phyloP scores from a whole-genome alignment of 148 eudicot genomes.

The Camellia sinensis region DNA sequence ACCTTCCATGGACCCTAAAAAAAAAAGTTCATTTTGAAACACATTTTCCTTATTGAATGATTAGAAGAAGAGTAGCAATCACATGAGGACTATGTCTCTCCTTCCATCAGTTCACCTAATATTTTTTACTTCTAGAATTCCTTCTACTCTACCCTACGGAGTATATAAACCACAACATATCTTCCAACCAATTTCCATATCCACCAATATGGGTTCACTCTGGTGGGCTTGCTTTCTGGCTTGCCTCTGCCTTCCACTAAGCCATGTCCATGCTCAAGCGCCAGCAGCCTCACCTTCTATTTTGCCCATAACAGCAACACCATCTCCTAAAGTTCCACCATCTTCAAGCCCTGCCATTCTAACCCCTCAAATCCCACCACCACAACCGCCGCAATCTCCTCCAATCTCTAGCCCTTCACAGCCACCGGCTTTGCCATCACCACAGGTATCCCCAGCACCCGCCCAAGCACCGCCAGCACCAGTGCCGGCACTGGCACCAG shows the following conservation, averaged over 20 bases:
- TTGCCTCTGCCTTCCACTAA: constrained; percentile 31
- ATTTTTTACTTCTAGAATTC: constrained; percentile 6
- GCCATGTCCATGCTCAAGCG: constrained; percentile 51
- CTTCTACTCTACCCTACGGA: background rate
- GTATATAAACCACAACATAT: constrained; percentile 12
- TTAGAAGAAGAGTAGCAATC: constrained; percentile 42
- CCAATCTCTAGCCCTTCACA: constrained; percentile 34
- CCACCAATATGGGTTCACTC: constrained; percentile 33
- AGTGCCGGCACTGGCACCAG: constrained; percentile 19
- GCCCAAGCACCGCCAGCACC: constrained; percentile 33
- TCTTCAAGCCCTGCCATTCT: constrained; percentile 19
- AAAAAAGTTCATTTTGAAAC: background rate
- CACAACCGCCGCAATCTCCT: constrained; percentile 26
- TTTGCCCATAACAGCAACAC: constrained; percentile 33
- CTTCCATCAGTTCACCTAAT: constrained; percentile 51
- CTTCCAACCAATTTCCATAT: constrained; percentile 19
- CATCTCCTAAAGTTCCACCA: constrained; percentile 24
- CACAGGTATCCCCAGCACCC: constrained; percentile 30
- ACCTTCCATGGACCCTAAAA: background rate
- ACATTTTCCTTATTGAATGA: background rate
- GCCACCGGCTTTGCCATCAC: constrained; percentile 32
- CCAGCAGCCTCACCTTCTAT: constrained; percentile 57
- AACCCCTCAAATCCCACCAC: constrained; percentile 27
- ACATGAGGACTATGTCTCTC: constrained; percentile 37
- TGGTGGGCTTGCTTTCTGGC: constrained; percentile 31